Conservation (phyloP, 2,329 filamentous ascomycete genomes). For the Ilyonectria mors-panacis region DNA sequence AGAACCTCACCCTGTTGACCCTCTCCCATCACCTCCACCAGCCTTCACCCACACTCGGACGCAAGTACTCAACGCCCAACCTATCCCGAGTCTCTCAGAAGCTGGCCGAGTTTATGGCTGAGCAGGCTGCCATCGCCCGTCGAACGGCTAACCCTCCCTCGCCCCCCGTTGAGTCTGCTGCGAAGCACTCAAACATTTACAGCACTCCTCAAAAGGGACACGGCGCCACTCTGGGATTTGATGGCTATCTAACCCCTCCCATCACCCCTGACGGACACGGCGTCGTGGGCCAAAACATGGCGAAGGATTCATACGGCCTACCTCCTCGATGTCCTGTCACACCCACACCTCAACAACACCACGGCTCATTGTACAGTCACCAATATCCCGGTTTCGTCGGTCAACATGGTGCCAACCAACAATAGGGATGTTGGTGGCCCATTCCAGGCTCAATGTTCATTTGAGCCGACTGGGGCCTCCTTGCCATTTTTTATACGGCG, state of each 20-base stretch:
- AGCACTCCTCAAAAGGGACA: slow-evolving; percentile 86
- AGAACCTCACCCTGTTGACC: slow-evolving; percentile 75
- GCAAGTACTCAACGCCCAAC: slow-evolving; percentile 71
- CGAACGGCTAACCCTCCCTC: slow-evolving; percentile 69
- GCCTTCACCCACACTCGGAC: slow-evolving; percentile 70
- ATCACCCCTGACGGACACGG: slow-evolving; percentile 83
- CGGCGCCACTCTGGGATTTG: slow-evolving; percentile 73
- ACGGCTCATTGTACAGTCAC: slow-evolving; percentile 52
- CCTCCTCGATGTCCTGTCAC: slow-evolving; percentile 74
- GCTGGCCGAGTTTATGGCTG: slow-evolving; percentile 71
- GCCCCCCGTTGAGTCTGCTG: slow-evolving; percentile 68
- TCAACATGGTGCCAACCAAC: slow-evolving; percentile 60
- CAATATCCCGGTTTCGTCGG: slow-evolving; percentile 57
- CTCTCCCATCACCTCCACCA: slow-evolving; percentile 73
- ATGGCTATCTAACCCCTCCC: slow-evolving; percentile 87
- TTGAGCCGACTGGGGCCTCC: slow-evolving; percentile 24
- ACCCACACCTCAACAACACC: slow-evolving; percentile 68
- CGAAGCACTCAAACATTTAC: slow-evolving; percentile 74
- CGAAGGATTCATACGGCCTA: slow-evolving; percentile 63
- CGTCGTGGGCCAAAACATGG: slow-evolving; percentile 62
- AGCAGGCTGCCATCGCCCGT: slow-evolving; percentile 70
- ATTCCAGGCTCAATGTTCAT: slow-evolving; percentile 7
- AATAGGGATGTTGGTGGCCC: slow-evolving; percentile 50
- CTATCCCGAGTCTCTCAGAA: slow-evolving; percentile 68
- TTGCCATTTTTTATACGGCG: slow-evolving; percentile 21